phyloP scores from a whole-genome alignment of 805 yeast genomes.

The Lachancea meyersii region DNA sequence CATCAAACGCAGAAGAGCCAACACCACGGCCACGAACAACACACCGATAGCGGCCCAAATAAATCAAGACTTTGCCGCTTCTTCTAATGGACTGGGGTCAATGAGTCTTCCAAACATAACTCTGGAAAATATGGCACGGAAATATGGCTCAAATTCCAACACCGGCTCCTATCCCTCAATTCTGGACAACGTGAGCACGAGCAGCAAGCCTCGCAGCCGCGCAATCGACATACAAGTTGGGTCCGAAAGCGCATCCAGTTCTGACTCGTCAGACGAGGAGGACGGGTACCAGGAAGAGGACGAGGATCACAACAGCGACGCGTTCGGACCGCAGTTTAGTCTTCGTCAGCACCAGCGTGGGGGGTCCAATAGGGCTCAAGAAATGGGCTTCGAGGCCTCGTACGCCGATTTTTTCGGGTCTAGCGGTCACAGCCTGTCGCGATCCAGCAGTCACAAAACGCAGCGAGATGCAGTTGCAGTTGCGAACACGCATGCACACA shows the following conservation, averaged over 20 bases:
- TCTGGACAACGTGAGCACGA: background rate
- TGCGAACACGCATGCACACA: background rate
- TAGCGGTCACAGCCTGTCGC: background rate
- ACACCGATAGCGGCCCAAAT: background rate
- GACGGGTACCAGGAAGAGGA: slow-evolving; percentile 21
- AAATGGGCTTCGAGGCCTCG: background rate
- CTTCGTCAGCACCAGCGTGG: background rate
- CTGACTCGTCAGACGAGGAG: slow-evolving; percentile 15
- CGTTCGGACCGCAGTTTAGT: slow-evolving; percentile 7
- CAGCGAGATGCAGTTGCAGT: background rate
- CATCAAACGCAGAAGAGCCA: slow-evolving; percentile 24
- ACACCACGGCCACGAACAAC: slow-evolving; percentile 3
- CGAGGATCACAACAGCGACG: slow-evolving; percentile 17
- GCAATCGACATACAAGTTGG: slow-evolving; percentile 15
- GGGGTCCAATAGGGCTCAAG: background rate
- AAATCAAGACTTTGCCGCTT: slow-evolving; percentile 1
- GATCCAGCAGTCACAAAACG: background rate
- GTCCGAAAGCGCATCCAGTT: slow-evolving; percentile 12
- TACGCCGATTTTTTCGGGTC: background rate
- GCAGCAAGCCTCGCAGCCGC: slow-evolving; percentile 8
- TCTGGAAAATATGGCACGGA: slow-evolving; percentile 13
- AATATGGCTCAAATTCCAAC: background rate
- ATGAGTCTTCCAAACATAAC: slow-evolving; percentile 21
- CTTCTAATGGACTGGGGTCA: slow-evolving; percentile 6
- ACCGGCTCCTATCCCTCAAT: background rate